phyloP scores from a whole-genome alignment of 257 asterid genomes.

The Voacanga thouarsii region DNA sequence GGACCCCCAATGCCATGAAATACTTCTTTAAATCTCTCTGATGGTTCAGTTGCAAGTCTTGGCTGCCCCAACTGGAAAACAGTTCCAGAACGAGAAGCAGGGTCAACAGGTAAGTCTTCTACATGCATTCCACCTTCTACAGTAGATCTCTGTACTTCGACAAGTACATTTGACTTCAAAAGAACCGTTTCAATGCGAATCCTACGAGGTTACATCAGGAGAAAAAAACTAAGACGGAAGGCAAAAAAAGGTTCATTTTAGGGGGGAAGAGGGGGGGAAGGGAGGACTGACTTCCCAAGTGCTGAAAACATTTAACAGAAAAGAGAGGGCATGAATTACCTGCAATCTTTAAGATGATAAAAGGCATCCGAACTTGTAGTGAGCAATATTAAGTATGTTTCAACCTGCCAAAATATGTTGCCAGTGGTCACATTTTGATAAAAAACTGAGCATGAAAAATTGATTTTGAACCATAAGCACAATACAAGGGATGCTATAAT shows the following conservation, averaged over 20 bases:
- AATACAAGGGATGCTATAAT: neutral
- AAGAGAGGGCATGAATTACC: constrained; percentile 40
- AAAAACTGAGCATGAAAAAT: neutral
- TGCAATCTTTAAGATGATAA: constrained; percentile 87
- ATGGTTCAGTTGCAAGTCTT: constrained; percentile 44
- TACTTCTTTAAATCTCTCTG: constrained; percentile 43
- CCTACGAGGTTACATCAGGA: constrained; percentile 42
- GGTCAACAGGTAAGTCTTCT: constrained; percentile 62
- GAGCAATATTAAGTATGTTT: constrained; percentile 84
- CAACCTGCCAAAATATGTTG: constrained; percentile 48
- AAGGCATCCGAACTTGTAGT: constrained; percentile 86
- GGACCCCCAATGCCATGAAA: constrained; percentile 77
- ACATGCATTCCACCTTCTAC: constrained; percentile 85
- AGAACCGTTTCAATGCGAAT: constrained; percentile 76
- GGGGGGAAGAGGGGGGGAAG: too few species aligned
- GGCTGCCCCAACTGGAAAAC: constrained; percentile 57
- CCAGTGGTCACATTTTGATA: neutral
- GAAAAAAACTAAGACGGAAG: neutral
- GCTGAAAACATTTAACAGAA: neutral
- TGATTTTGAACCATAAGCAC: neutral
- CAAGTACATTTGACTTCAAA: constrained; percentile 75
- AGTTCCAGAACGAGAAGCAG: constrained; percentile 38
- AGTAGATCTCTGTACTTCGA: constrained; percentile 87
- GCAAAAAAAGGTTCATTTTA: neutral
- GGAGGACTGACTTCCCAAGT: neutral